phyloP scores from a whole-genome alignment of 2,329 filamentous ascomycete species.

The Cordyceps fumosorosea region DNA sequence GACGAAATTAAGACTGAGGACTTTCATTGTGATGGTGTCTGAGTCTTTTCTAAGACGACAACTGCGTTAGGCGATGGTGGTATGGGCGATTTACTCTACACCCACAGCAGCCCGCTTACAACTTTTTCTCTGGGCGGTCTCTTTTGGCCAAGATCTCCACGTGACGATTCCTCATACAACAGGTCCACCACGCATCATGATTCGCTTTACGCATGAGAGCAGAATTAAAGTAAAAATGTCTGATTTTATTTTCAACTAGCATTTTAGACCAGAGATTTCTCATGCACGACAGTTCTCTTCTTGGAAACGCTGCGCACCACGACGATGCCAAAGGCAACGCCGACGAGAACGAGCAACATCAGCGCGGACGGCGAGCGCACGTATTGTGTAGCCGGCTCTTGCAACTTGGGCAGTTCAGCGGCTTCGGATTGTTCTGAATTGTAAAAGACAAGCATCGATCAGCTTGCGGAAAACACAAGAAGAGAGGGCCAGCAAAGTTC shows the following conservation, averaged over 20 bases:
- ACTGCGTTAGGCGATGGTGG: not conserved
- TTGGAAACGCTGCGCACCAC: not conserved
- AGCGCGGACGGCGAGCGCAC: not conserved
- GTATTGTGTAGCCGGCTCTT: not conserved
- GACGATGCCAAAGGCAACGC: slow-evolving; percentile 33
- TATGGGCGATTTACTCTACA: slow-evolving; percentile 4
- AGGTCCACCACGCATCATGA: not conserved
- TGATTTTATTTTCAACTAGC: not conserved
- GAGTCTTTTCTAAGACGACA: not conserved
- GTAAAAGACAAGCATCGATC: slow-evolving; percentile 23
- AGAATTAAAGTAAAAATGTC: not conserved
- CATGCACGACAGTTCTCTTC: slow-evolving; percentile 7
- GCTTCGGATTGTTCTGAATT: slow-evolving; percentile 23
- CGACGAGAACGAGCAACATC: slow-evolving; percentile 27
- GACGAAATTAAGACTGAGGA: slow-evolving; percentile 92
- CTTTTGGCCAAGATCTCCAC: slow-evolving; percentile 20
- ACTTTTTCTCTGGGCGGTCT: slow-evolving; percentile 23
- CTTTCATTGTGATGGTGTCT: slow-evolving; percentile 61
- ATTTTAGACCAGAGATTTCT: slow-evolving; percentile 12
- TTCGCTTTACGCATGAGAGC: not conserved
- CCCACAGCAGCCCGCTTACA: slow-evolving; percentile 18
- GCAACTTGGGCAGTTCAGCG: not conserved
- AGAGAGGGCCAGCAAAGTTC: not conserved
- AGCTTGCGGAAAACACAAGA: slow-evolving; percentile 26
- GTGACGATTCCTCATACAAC: slow-evolving; percentile 20